phyloP scores from a whole-genome alignment of 1,284 basidiomycete genomes.

The Dichomitus squalens region DNA sequence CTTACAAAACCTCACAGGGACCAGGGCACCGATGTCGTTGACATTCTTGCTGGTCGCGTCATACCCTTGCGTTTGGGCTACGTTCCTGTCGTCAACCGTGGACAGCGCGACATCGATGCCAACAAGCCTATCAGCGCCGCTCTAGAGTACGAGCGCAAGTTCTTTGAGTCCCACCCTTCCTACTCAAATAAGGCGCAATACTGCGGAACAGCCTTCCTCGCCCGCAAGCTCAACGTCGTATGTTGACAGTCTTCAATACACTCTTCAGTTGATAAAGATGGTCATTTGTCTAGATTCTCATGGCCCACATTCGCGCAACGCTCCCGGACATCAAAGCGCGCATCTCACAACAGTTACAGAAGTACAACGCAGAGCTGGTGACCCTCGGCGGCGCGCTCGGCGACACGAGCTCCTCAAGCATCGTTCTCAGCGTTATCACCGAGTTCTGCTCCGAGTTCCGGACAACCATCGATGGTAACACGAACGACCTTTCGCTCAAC shows the following conservation, averaged over 20 bases:
- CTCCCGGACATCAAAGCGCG: constrained; percentile 96
- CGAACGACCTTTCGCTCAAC: constrained; percentile 91
- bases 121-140: constrained; percentile 85
- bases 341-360: constrained; percentile 85
- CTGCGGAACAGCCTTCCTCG: constrained; percentile 97
- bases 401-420: constrained; percentile 83
- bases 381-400: constrained; percentile 88
- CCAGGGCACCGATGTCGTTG: constrained; percentile 95
- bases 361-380: constrained; percentile 84
- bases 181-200: constrained; percentile 95
- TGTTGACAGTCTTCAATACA: background rate
- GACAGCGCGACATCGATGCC: constrained; percentile 94
- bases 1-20: constrained; percentile 61
- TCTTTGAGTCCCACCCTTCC: constrained; percentile 92
- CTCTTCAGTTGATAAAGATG: background rate
- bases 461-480: constrained; percentile 95
- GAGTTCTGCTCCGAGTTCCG: constrained; percentile 98
- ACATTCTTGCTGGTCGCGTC: constrained; percentile 95
- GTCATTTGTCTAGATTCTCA: constrained; percentile 5
- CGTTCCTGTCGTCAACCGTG: constrained; percentile 97
- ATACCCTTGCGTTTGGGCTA: constrained; percentile 96
- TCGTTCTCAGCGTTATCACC: constrained; percentile 94
- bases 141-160: constrained; percentile 87
- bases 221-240: constrained; percentile 94
- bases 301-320: constrained; percentile 70